These are phyloP conservation scores for Paramyrothecium roridum DNA, from an alignment of 2,329 filamentous ascomycete genomes.

Conservation along the genomic window DNA sequence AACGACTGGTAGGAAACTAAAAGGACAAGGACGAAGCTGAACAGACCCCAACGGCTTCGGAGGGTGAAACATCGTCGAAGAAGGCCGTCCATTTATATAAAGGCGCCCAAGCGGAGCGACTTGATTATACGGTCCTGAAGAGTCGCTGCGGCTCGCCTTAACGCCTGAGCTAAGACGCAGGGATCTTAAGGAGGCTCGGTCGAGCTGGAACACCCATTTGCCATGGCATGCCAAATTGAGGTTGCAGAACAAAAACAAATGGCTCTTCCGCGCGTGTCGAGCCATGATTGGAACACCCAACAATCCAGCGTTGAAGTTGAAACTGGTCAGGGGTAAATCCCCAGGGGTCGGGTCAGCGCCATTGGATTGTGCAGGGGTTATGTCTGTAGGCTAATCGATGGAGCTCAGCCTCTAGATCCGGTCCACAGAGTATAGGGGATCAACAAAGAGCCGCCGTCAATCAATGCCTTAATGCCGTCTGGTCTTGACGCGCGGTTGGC, in stretches of 20 bases:
- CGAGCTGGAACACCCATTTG: no score
- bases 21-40: neutral
- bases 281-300: constrained; percentile 2
- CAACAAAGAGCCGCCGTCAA: neutral
- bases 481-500: no score
- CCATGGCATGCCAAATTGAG: neutral
- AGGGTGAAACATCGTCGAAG: neutral
- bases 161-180: neutral
- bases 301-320: neutral
- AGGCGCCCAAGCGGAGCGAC: neutral
- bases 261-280: constrained; percentile 1
- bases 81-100: neutral
- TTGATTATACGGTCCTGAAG: neutral
- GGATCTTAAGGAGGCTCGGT: neutral
- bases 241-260: neutral
- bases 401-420: neutral
- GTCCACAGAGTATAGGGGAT: neutral
- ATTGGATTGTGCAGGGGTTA: constrained; percentile 2
- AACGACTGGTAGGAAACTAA: constrained; percentile 1
- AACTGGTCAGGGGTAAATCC: neutral
- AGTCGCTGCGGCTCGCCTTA: neutral
- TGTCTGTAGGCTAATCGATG: neutral
- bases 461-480: no score
- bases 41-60: neutral
- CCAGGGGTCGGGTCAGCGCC: neutral